Base-by-base conservation (phyloP, 495 filamentous ascomycete species). In the Penicillium diatomitis region DNA sequence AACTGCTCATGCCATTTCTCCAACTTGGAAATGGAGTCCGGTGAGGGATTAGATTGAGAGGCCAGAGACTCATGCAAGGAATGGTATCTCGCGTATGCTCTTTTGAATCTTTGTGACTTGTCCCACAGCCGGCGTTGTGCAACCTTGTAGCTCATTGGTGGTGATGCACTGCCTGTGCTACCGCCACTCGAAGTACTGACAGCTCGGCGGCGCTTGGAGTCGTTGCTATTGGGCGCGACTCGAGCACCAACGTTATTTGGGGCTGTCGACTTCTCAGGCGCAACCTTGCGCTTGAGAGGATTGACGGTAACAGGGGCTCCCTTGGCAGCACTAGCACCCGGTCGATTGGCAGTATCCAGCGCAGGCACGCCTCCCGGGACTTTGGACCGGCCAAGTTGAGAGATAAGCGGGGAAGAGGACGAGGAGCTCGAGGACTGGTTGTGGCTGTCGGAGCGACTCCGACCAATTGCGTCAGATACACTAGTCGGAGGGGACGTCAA, bases 401-500 rank as follows among this genome's bases (percentile, higher is more conserved):
- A 55, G 30, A 75, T 72, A 5, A 74, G 58, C 11, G 69, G 70
- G 20, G 71, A 71, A 9, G 72, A 44, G 32, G 41, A 73, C 8
- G 69, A 73, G 6, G 74, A 66, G 52, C 70, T 63, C 11, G 70
- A 70, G 12, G 70, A 61, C 49, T 71, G 69, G 39, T 71, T 67
- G 12, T 70, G 66, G 42, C 66, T 70, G 37, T 71, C 69, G 34
- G 70, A 67, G 20, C 67, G 65, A 45, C 52, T 68, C 49, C 65
- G 66, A 41, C 61, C 62, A 30, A 69, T 77, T 20, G 83, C 55
- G 46, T 87, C 83, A 4, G 84, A 87, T 5, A 81, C 82, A 63
- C 87, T 88, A 10, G 83, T 80, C 2, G 84, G 85, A 20, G 85
- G 85, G n/a, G 85, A 88, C 3, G 82, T 81, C 28, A 88, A 74